Base-by-base conservation (phyloP, 257 asterid genomes). In the Ligustrum vulgare region DNA sequence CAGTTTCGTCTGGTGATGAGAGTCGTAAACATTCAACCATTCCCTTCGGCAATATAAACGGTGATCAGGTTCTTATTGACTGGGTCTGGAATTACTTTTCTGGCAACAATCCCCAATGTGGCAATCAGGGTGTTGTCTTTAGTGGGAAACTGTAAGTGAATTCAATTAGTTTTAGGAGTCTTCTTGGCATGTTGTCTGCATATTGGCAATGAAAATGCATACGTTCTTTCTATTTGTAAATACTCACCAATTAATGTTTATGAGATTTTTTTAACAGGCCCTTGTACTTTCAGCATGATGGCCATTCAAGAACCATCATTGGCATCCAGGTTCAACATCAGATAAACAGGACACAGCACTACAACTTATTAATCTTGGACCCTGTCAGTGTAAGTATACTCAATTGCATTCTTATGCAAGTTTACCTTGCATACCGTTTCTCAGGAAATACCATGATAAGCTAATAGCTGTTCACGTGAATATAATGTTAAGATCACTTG, bases 41-140 rank as follows among this genome's bases (percentile, higher is more conserved):
- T 47, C 76, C 83, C 13, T 54, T 72, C 69, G 81, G 77, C 72
- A 87, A 80, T 69, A 82, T 54, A 49, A 80, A 70, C 78, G 92
- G 93, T 63, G 91, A 82, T 76, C 87, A 75, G 41, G 88, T 87
- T 82, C 88, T 94, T 69, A 72, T 84, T 39, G 89, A 89, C 49
- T 92, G 98, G 97, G 91, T 94, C 74, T 94, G 99, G 98, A 87
- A 86, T 74, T 92, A 92, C 85, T 92, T 94, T 58, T 82, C 86
- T 69, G 86, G 83, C 66, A 79, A 84, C 77, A 84, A 83, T 41
- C 33, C 71, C 56, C 88, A 23, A 69, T 67, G 82, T 47, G 83
- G 90, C 79, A 78, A 72, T 80, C 83, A 47, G 34, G 82, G 80
- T 72, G 96, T 91, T 70, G 72, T 87, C 81, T 84, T 86, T 74